Percentiles rank a stretch among this genome's conserved stretches.
phyloP scores from a whole-genome alignment of 2,329 filamentous ascomycete genomes.

The Claviceps pusilla region DNA sequence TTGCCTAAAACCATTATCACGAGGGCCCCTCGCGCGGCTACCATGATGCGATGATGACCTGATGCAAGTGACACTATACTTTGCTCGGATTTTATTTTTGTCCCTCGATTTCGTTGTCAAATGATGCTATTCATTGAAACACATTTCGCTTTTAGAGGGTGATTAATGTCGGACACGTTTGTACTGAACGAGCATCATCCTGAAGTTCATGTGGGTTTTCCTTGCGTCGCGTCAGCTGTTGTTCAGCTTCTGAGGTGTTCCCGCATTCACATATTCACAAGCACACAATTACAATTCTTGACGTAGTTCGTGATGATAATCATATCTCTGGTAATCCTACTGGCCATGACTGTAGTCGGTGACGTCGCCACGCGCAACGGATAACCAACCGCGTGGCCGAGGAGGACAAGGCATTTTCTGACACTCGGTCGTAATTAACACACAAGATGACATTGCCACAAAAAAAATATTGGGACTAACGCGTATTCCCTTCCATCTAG shows the following conservation, averaged over 20 bases:
- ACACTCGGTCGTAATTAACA: not conserved
- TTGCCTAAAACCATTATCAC: conserved; percentile 56
- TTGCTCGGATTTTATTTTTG: too few species aligned
- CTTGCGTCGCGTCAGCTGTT: not conserved
- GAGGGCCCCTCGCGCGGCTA: conserved; percentile 49
- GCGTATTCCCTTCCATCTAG: not conserved
- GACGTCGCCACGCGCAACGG: conserved; percentile 12
- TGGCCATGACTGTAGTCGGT: conserved; percentile 13
- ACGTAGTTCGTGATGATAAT: conserved; percentile 18
- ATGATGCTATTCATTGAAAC: too few species aligned
- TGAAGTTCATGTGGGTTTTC: not conserved
- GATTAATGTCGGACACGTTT: too few species aligned
- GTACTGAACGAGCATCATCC: not conserved
- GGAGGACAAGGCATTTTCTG: conserved; percentile 13
- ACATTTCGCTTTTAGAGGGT: too few species aligned
- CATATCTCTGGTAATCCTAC: conserved; percentile 30
- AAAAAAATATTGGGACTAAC: not conserved
- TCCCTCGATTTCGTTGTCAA: too few species aligned
- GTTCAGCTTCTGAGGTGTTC: not conserved
- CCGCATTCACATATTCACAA: not conserved
- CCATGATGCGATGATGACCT: conserved; percentile 57
- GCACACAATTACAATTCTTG: not conserved
- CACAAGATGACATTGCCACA: not conserved
- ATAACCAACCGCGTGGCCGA: conserved; percentile 15
- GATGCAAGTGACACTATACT: conserved; percentile 42